Conservation (phyloP, 164 flowering plant species). For the Pachysandra terminalis region DNA sequence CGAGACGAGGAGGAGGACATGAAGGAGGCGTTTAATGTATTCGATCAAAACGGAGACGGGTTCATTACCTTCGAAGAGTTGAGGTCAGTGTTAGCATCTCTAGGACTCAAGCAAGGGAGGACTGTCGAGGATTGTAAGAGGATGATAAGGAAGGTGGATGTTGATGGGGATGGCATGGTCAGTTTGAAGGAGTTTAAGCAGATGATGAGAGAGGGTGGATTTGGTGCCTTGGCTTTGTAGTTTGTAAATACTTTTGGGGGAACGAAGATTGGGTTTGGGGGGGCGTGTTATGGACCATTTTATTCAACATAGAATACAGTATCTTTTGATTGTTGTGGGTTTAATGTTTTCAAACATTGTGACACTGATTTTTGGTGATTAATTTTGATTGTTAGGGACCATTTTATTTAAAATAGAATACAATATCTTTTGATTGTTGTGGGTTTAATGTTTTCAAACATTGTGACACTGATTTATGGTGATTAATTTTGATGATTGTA, state of each 20-base stretch:
- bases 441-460: no score
- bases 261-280: no score
- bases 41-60: conserved; percentile 74
- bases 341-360: no score
- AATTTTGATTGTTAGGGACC: no score
- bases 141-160: conserved; percentile 72
- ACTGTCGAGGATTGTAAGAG: conserved; percentile 58
- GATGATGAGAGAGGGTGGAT: conserved; percentile 67
- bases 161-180: conserved; percentile 73
- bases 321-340: no score
- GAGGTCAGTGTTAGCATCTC: conserved; percentile 48
- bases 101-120: conserved; percentile 65
- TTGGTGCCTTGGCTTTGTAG: conserved; percentile 35
- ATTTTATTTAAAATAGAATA: no score
- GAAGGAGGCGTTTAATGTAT: conserved; percentile 74
- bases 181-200: conserved; percentile 57
- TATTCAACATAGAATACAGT: no score
- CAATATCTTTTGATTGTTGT: no score
- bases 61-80: conserved; percentile 65
- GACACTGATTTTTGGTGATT: no score
- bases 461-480: no score
- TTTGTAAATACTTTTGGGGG: conserved; percentile 15
- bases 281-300: no score
- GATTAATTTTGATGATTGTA: no score
- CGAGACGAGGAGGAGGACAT: conserved; percentile 61